Evolutionary conservation across 1,139 yeast species (phyloP).

Genomic region (Lodderomyces pseudojiufengensis): DNA sequence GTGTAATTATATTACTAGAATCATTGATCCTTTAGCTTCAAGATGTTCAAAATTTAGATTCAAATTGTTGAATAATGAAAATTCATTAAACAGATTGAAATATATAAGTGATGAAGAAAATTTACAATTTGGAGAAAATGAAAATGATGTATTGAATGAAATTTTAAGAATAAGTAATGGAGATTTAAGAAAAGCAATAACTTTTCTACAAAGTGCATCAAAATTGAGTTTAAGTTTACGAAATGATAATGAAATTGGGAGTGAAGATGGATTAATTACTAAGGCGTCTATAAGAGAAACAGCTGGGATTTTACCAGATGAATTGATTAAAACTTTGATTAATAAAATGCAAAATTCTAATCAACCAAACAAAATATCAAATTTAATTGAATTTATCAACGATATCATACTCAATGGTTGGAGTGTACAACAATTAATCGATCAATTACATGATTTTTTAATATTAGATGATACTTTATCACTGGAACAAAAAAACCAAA

Average conservation of each 20-base stretch:
- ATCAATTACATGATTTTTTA: slow-evolving; percentile 75
- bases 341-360: slow-evolving; percentile 36
- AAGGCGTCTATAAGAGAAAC: slow-evolving; percentile 58
- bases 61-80: slow-evolving; percentile 65
- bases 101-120: slow-evolving; percentile 57
- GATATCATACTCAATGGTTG: slow-evolving; percentile 71
- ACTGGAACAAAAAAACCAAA: slow-evolving; percentile 57
- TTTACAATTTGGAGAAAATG: slow-evolving; percentile 21
- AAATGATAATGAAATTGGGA: slow-evolving; percentile 16
- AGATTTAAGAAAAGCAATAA: slow-evolving; percentile 90
- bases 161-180: slow-evolving; percentile 74
- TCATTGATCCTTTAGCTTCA: slow-evolving; percentile 93
- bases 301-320: slow-evolving; percentile 80
- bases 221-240: slow-evolving; percentile 42
- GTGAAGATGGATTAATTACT: slow-evolving; percentile 37
- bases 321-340: slow-evolving; percentile 44
- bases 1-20: slow-evolving; percentile 93
- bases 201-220: slow-evolving; percentile 84
- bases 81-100: slow-evolving; percentile 65
- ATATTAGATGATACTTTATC: slow-evolving; percentile 54
- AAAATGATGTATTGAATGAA: slow-evolving; percentile 50
- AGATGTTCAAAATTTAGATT: slow-evolving; percentile 95
- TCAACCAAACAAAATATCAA: slow-evolving; percentile 8
- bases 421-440: slow-evolving; percentile 77
- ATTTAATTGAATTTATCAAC: slow-evolving; percentile 47